Evolutionary conservation across 805 yeast species (phyloP), one percentile per base, ranked within the genome.

Genomic region (Spathaspora passalidarum): DNA sequence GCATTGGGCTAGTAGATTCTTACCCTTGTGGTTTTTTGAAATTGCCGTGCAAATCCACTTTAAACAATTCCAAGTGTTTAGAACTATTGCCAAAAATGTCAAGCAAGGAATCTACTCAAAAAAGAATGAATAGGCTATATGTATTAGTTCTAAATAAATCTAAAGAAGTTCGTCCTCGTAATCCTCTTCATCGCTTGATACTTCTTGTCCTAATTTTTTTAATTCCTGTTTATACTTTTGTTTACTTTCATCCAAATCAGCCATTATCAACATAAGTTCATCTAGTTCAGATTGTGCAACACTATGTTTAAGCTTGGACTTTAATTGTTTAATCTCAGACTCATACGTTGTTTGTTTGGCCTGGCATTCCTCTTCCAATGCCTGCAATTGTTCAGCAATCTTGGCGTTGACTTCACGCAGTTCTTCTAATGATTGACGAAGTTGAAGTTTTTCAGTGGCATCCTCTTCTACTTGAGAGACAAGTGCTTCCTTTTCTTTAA

Each of bases 211-310:
- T 4, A 81, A 56, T 0, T 60, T 67, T 46, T 69, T 71, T 32
- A 85, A 70, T 47, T 68, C 73, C 5, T 62, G 56, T 56, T 83
- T 84, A 60, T 87, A 83, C 50, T 72, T 72, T 23, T 73, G 68
- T 47, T 80, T 80, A 51, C 77, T 79, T 42, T 84, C 89, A 48
- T 89, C 96, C 54, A 88, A 67, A 39, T 88, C 96, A 16, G 86
- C 79, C 61, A 90, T 80, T 16, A 90, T 67, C 19, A 88, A 64
- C 81, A 89, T 77, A 55, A 89, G 62, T 50, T 88, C 96, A 55
- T 89, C 96, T 9, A 82, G 57, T 20, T 82, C 88, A 2, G 76
- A 57, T 50, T 72, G 73, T 2, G 81, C 75, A 13, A 76, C 82
- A 34, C 52, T 49, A 35, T 58, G 44, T 25, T 32, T 40, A 19